A percentile compares a stretch with the other conserved stretches of the same genome.
These are phyloP conservation scores for Backusella sp. DNA, from an alignment of 192 early-diverging fungal genomes.

Conservation along the genomic window DNA sequence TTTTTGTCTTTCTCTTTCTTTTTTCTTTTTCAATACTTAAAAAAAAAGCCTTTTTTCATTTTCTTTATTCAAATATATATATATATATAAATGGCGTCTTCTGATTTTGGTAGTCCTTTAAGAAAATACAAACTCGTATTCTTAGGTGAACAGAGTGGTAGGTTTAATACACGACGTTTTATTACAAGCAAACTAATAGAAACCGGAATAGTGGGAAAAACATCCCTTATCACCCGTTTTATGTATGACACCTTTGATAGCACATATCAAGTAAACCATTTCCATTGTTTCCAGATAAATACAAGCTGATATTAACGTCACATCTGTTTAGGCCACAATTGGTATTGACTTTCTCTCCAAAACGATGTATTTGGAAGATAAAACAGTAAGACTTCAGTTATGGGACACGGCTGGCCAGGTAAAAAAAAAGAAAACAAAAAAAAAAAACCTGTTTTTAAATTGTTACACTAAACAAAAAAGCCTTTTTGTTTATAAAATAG, in stretches of 20 bases:
- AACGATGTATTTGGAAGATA: conserved; percentile 98
- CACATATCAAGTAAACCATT: conserved; percentile 73
- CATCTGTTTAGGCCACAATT: conserved; percentile 82
- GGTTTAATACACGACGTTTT: neutral
- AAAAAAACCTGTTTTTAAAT: neutral
- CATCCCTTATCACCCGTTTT: conserved; percentile 97
- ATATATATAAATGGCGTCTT: neutral
- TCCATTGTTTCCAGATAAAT: neutral
- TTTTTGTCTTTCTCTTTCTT: neutral
- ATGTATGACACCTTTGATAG: conserved; percentile 99
- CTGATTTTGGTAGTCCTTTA: conserved; percentile 53
- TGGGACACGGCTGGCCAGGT: conserved; percentile 99
- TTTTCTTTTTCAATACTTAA: neutral
- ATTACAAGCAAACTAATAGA: neutral
- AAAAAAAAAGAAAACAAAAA: conserved; percentile 7
- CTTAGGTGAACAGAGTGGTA: conserved; percentile 98
- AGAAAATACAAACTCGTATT: conserved; percentile 99
- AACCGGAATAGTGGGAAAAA: conserved; percentile 87
- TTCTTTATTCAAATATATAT: neutral
- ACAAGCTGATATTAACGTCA: neutral
- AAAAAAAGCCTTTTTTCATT: neutral
- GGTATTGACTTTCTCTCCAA: conserved; percentile 99
- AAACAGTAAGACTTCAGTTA: conserved; percentile 94
- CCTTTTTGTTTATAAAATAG: conserved; percentile 30
- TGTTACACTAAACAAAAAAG: neutral